Percentiles rank a stretch among this genome's conserved stretches.
phyloP scores from a whole-genome alignment of 2,329 filamentous ascomycete species.

The Trichoderma pleuroti region DNA sequence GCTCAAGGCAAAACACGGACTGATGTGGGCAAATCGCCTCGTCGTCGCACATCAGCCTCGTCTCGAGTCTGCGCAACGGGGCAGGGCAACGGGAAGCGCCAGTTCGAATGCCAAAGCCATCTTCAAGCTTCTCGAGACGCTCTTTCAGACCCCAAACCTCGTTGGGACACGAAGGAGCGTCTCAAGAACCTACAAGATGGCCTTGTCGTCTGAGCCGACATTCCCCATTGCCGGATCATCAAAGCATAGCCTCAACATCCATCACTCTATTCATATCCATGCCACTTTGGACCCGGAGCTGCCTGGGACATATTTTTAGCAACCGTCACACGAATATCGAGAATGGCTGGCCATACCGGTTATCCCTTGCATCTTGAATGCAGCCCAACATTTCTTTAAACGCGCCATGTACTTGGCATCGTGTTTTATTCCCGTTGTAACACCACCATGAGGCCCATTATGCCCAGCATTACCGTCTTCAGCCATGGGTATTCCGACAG shows the following conservation, averaged over 20 bases:
- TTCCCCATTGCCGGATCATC: neutral
- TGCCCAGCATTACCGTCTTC: slow-evolving; percentile 88
- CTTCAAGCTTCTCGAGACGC: neutral
- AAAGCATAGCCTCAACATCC: neutral
- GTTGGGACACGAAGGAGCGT: neutral
- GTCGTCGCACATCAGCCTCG: neutral
- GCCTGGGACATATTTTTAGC: neutral
- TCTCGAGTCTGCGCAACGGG: neutral
- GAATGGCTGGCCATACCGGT: neutral
- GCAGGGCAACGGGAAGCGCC: neutral
- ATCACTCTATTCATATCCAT: neutral
- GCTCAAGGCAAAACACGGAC: neutral
- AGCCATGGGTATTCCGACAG: slow-evolving; percentile 95
- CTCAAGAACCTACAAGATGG: neutral
- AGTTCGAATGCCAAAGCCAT: neutral
- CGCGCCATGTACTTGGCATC: neutral
- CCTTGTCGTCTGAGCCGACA: neutral
- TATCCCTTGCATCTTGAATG: neutral
- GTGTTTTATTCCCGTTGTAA: slow-evolving; percentile 73
- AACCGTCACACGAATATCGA: neutral
- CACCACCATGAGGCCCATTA: slow-evolving; percentile 93
- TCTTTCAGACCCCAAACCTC: neutral
- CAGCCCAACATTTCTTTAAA: neutral
- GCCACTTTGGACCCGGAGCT: neutral
- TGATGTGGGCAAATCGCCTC: neutral